phyloP scores from a whole-genome alignment of 768 basidiomycete species.

The Peribolospora baueri region DNA sequence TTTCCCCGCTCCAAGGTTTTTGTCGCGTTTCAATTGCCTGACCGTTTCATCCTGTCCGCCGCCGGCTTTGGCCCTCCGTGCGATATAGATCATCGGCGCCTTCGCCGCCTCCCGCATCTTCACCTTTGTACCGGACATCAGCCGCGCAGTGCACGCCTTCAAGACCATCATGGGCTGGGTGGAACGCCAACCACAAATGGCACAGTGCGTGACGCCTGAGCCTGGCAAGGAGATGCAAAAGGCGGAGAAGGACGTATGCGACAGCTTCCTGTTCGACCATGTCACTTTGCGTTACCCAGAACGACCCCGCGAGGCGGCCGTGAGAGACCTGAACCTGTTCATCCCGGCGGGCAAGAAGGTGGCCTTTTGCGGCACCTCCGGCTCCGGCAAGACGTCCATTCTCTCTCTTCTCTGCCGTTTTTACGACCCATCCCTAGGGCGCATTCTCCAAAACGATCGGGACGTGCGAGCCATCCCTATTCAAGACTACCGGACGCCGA shows the following conservation, averaged over 20 bases:
- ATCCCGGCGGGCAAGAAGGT: slow-evolving; percentile 14
- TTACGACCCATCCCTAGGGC: slow-evolving; percentile 15
- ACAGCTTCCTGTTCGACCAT: slow-evolving; percentile 9
- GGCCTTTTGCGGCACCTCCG: slow-evolving; percentile 17
- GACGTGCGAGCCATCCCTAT: slow-evolving; percentile 14
- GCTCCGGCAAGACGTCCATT: slow-evolving; percentile 14
- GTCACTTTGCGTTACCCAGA: slow-evolving; percentile 16
- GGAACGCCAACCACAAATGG: slow-evolving; percentile 5
- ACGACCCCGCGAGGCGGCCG: slow-evolving; percentile 12
- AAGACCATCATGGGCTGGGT: slow-evolving; percentile 13
- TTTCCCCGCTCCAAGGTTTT: too few species aligned
- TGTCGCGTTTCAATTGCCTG: too few species aligned
- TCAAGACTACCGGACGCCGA: slow-evolving; percentile 9
- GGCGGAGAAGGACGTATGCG: background rate
- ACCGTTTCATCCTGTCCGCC: too few species aligned
- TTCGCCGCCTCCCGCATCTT: too few species aligned
- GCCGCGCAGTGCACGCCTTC: slow-evolving; percentile 10
- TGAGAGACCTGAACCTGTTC: slow-evolving; percentile 10
- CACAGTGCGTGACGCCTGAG: background rate
- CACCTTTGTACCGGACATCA: slow-evolving; percentile 15
- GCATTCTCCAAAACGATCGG: slow-evolving; percentile 12
- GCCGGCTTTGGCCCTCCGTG: too few species aligned
- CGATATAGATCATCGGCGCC: too few species aligned
- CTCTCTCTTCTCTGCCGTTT: slow-evolving; percentile 16
- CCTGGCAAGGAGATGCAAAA: background rate